Percentiles rank a stretch among this genome's conserved stretches.
Conservation (phyloP, 164 flowering plant species). For the Liquidambar formosana region DNA sequence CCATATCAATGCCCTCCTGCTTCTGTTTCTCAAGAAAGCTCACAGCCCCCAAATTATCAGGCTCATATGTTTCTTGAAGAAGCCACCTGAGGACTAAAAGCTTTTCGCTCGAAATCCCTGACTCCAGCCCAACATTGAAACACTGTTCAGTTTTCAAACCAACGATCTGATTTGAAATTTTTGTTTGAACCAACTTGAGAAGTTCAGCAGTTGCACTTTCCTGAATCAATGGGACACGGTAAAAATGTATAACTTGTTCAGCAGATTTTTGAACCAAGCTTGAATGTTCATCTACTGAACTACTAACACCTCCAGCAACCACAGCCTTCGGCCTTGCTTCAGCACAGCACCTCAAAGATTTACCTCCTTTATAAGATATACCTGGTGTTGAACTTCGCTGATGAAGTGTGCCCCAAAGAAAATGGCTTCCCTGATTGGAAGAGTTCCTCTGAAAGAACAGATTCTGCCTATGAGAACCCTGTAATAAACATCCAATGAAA, state of each 20-base stretch:
- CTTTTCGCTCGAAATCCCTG: slow-evolving; percentile 58
- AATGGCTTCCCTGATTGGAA: slow-evolving; percentile 14
- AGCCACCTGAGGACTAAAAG: slow-evolving; percentile 66
- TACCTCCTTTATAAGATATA: slow-evolving; percentile 17
- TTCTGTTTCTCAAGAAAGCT: slow-evolving; percentile 66
- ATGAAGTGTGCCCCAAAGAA: slow-evolving; percentile 35
- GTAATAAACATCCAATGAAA: slow-evolving; percentile 9
- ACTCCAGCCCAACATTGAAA: slow-evolving; percentile 63
- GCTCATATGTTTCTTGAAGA: slow-evolving; percentile 80
- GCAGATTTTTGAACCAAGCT: slow-evolving; percentile 17
- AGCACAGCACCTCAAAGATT: slow-evolving; percentile 23
- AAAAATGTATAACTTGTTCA: slow-evolving; percentile 72
- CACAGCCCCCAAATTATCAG: slow-evolving; percentile 62
- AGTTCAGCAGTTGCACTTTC: slow-evolving; percentile 70
- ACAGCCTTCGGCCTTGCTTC: slow-evolving; percentile 41
- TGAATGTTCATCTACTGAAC: slow-evolving; percentile 30
- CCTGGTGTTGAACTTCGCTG: slow-evolving; percentile 8
- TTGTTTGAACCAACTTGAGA: slow-evolving; percentile 59
- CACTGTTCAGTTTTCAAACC: slow-evolving; percentile 88
- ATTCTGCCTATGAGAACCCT: slow-evolving; percentile 47
- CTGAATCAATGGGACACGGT: slow-evolving; percentile 65
- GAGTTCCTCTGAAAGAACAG: slow-evolving; percentile 29
- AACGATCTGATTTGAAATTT: slow-evolving; percentile 62
- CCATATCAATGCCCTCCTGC: slow-evolving; percentile 29
- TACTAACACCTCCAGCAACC: slow-evolving; percentile 39